Conservation (phyloP, 768 basidiomycete genomes). For the Clathrus columnatus region DNA sequence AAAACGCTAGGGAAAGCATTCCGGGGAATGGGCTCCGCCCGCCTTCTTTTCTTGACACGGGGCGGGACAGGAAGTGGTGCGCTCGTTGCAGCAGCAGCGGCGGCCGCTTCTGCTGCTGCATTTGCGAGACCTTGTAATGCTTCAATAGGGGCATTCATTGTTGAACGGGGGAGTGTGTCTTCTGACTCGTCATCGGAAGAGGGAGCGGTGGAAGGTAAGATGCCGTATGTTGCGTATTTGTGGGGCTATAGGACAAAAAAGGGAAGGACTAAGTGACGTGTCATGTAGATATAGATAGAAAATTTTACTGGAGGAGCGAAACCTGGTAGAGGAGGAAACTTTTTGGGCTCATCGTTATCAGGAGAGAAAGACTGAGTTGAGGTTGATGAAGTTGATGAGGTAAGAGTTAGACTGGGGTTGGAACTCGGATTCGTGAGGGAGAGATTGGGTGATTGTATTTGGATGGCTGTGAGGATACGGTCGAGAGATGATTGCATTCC, state of each 20-base stretch:
- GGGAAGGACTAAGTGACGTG: slow-evolving; percentile 12
- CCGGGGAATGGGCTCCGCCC: slow-evolving; percentile 72
- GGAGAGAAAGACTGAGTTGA: slow-evolving; percentile 3
- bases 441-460: slow-evolving; percentile 27
- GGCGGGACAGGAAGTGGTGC: background rate
- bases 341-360: slow-evolving; percentile 21
- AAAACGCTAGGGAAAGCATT: slow-evolving; percentile 87
- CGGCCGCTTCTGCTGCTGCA: slow-evolving; percentile 89
- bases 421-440: background rate
- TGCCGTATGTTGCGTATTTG: slow-evolving; percentile 87
- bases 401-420: slow-evolving; percentile 18
- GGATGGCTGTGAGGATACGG: slow-evolving; percentile 66
- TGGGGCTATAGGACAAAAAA: slow-evolving; percentile 47
- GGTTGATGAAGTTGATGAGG: slow-evolving; percentile 20
- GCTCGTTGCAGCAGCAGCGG: slow-evolving; percentile 48
- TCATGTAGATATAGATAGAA: slow-evolving; percentile 8
- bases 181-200: slow-evolving; percentile 91
- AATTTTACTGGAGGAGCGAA: slow-evolving; percentile 78
- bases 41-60: slow-evolving; percentile 74
- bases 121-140: slow-evolving; percentile 91
- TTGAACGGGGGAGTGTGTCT: slow-evolving; percentile 74
- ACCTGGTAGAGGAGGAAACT: slow-evolving; percentile 83
- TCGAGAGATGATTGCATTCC: slow-evolving; percentile 88
- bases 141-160: slow-evolving; percentile 87
- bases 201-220: slow-evolving; percentile 72